Evolutionary conservation across 2,329 filamentous ascomycete genomes (phyloP), one percentile per base, ranked within the genome.

Genomic region (Trichoderma sp.): DNA sequence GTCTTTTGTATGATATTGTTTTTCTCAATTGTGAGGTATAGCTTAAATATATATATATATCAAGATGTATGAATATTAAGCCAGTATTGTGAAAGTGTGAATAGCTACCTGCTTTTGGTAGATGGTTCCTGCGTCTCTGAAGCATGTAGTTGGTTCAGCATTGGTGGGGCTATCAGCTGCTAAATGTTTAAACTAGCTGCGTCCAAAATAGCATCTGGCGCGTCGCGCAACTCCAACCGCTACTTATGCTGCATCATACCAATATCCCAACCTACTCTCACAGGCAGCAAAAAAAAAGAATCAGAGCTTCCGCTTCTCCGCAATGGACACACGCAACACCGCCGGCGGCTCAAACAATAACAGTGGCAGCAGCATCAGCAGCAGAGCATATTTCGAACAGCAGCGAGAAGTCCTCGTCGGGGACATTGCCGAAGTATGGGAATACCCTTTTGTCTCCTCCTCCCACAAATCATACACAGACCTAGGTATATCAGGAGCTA

Each of bases 331-430:
- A 35, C 71, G 76, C 72, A 75, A 79, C 75, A 88, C 87, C 79
- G 82, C 89, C 0, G 8, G 31, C 64, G 37, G 29, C 43, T 55
- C 52, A 29, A 67, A n/a, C 72, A 82, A 88, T 0, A n/a, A 87
- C 79, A 82, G 89, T 0, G 11, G 31, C 64, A 49, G 31, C 64
- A 49, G 27, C 40, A 55, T 24, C 24, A 66, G 76, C 72, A 75
- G 79, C 75, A 88, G 87, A 79, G 83, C 89, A 0, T 92, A 91
- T 74, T 95, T 94, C 75, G 91, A 94, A 76, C 87, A 91, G 77
- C 92, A 95, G 81, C 87, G 92, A 70, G 90, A 91, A 75, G 83
- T 88, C 7, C 83, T 94, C 35, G 84, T 94, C 5, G 84, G 86
- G 58, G 92, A 94, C 73, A 92, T 94, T 74, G 91, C 90, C 70